Conservation (phyloP, 2,329 filamentous ascomycete species). For the Aciculosporium take region DNA sequence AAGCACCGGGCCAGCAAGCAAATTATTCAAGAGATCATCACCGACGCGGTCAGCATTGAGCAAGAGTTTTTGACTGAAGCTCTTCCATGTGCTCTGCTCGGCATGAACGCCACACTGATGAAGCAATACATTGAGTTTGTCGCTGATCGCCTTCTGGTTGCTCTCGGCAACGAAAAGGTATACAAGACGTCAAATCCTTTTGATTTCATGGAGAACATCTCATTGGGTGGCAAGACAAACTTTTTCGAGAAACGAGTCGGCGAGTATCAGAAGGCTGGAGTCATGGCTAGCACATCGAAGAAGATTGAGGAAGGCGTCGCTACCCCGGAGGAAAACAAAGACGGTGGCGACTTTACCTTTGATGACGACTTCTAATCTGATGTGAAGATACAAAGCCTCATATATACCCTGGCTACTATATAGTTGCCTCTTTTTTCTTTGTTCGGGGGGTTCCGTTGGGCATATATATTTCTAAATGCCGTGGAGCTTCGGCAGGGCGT, state of each 20-base stretch:
- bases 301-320: conserved; percentile 47
- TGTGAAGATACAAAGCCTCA: conserved; percentile 7
- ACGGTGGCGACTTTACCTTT: conserved; percentile 73
- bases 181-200: conserved; percentile 94
- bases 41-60: conserved; percentile 86
- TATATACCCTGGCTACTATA: conserved; percentile 9
- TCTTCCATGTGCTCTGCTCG: conserved; percentile 79
- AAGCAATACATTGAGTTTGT: conserved; percentile 99
- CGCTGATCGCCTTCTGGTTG: conserved; percentile 81
- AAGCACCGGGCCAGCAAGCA: conserved; percentile 79
- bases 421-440: conserved; percentile 9
- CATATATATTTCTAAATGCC: conserved; percentile 13
- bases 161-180: conserved; percentile 85
- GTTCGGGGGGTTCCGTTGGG: conserved; percentile 1
- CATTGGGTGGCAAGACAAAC: conserved; percentile 97
- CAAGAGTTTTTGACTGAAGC: conserved; percentile 97
- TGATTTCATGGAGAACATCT: conserved; percentile 99
- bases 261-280: conserved; percentile 98
- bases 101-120: conserved; percentile 96
- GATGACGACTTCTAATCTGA: conserved; percentile 83
- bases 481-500: conserved; percentile 3
- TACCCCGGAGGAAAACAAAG: conserved; percentile 31
- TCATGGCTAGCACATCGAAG: conserved; percentile 75
- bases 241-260: conserved; percentile 99
- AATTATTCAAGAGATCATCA: conserved; percentile 75